Percentiles rank a stretch among this genome's conserved stretches.
phyloP scores from a whole-genome alignment of 2,329 filamentous ascomycete species.

The Beauveria caledonica region DNA sequence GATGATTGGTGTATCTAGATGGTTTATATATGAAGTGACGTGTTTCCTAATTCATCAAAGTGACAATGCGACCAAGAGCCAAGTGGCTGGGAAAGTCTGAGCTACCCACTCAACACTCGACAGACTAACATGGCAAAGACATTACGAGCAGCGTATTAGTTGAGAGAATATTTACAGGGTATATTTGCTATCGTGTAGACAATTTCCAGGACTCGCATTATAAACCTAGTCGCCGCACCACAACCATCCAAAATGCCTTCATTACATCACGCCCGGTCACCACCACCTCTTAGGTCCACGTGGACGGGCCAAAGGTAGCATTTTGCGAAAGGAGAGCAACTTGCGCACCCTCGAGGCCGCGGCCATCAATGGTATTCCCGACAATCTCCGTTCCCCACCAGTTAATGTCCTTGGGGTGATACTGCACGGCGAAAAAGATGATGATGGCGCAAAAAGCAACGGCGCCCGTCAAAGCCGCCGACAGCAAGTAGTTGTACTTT shows the following conservation, averaged over 20 bases:
- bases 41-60: no score
- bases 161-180: background rate
- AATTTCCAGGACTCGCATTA: background rate
- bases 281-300: background rate
- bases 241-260: background rate
- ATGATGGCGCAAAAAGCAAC: conserved; percentile 32
- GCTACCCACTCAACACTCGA: no score
- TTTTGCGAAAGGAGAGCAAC: background rate
- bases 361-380: conserved; percentile 14
- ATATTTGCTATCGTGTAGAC: background rate
- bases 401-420: conserved; percentile 26
- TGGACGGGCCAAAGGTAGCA: conserved; percentile 3
- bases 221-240: background rate
- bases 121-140: background rate
- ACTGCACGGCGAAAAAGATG: conserved; percentile 35
- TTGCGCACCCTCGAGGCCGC: conserved; percentile 1
- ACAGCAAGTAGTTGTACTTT: conserved; percentile 38
- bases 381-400: conserved; percentile 34
- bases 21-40: no score
- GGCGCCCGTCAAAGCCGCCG: conserved; percentile 31
- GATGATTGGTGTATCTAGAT: background rate
- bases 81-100: no score
- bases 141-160: no score
- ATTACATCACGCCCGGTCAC: background rate
- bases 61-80: no score